phyloP scores from a whole-genome alignment of 2,329 filamentous ascomycete genomes.

The Ceratocystis lukuohia region DNA sequence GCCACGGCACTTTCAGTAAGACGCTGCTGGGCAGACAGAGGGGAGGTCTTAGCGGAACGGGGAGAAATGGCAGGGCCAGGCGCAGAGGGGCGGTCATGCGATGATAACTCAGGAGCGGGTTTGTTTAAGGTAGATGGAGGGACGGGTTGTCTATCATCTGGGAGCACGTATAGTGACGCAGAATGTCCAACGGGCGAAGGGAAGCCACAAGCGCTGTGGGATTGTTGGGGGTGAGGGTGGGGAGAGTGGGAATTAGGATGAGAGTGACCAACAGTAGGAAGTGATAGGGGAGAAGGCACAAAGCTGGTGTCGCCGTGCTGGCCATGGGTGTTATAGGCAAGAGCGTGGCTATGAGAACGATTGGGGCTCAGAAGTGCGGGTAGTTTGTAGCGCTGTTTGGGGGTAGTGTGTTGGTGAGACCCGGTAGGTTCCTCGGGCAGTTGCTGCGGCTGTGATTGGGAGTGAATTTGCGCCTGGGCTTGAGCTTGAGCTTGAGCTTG shows the following conservation, averaged over 20 bases:
- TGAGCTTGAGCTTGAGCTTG: neutral
- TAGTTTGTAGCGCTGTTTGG: conserved; percentile 12
- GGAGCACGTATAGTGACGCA: conserved; percentile 18
- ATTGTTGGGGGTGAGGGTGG: neutral
- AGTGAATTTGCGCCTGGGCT: neutral
- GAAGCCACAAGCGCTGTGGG: neutral
- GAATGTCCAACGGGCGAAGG: conserved; percentile 8
- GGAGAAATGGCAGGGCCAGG: neutral
- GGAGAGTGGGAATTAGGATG: neutral
- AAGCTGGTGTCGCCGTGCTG: neutral
- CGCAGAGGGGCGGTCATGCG: neutral
- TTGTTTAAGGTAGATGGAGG: neutral
- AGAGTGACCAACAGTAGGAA: neutral
- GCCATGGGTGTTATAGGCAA: neutral
- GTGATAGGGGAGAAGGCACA: conserved; percentile 2
- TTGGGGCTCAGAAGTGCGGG: conserved; percentile 8
- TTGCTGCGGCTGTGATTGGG: neutral
- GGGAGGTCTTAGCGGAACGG: conserved; percentile 11
- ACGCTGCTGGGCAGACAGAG: conserved; percentile 24
- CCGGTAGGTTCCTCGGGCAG: neutral
- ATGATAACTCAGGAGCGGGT: neutral
- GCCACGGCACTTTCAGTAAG: conserved; percentile 27
- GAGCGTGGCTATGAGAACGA: neutral
- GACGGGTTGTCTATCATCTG: conserved; percentile 21
- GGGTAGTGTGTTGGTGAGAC: conserved; percentile 7